Conservation (phyloP, 495 filamentous ascomycete genomes). For the Penicillium egyptiacum region DNA sequence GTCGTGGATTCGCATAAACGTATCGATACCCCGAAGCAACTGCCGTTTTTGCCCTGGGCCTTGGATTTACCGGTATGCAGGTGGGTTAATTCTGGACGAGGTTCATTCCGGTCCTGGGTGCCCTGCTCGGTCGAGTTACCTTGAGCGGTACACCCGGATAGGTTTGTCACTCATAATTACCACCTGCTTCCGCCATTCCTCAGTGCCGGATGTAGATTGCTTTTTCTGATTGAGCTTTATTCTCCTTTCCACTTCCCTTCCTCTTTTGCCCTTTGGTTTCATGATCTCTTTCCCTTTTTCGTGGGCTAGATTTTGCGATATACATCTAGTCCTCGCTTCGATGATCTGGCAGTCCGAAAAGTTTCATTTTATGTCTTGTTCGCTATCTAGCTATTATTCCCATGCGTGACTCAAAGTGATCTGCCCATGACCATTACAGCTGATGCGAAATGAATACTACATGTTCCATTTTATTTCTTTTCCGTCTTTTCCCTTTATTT, state of each 20-base stretch:
- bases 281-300: conserved; percentile 29
- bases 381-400: conserved; percentile 42
- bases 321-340: conserved; percentile 40
- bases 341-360: conserved; percentile 48
- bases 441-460: conserved; percentile 40
- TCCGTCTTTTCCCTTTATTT: conserved; percentile 11
- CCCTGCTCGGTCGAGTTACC: background rate
- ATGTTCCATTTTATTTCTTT: conserved; percentile 23
- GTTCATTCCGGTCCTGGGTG: conserved; percentile 3
- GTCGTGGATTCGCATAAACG: conserved; percentile 51
- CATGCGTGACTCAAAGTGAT: conserved; percentile 41
- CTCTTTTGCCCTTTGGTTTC: conserved; percentile 22
- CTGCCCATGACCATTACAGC: conserved; percentile 44
- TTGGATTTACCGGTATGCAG: conserved; percentile 9
- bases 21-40: conserved; percentile 44
- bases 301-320: conserved; percentile 37
- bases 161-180: conserved; percentile 21
- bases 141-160: background rate
- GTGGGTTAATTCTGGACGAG: conserved; percentile 11
- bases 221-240: conserved; percentile 22
- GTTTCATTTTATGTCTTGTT: conserved; percentile 35
- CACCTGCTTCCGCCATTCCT: conserved; percentile 13
- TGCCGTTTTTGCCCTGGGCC: conserved; percentile 24
- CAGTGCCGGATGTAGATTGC: conserved; percentile 20
- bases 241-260: conserved; percentile 19